Evolutionary conservation across 1,284 basidiomycete species (phyloP), one percentile per base, ranked within the genome.

Genomic region (Cutaneotrichosporon cavernicola): DNA sequence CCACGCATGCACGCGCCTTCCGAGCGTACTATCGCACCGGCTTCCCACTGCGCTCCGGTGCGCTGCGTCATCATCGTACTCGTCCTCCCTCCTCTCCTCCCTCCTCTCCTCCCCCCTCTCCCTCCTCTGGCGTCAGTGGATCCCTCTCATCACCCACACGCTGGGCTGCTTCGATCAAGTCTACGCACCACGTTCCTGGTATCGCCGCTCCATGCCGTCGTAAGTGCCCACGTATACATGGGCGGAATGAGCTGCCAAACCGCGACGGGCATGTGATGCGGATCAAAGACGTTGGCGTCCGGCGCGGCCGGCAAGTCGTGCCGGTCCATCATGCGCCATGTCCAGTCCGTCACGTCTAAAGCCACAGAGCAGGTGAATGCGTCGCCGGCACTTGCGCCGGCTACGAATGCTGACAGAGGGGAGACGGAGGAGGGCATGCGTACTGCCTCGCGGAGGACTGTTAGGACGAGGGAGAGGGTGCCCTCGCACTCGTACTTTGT

Each of bases 161-260:
- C 56, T 4, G 30, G 49, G 26, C 47, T 38, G 4, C 51, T 53
- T 6, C 14, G 30, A 14, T 32, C 34, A 18, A 16, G 5, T 26
- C 18, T 50, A 58, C 60, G 43, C 55, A 62, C 58, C 14, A 40
- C 51, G 14, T 31, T 8, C 18, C 51, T 31, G 26, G 9, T 30
- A 16, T 30, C 61, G 9, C 64, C 65, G 14, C 57, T 64, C 65
- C 65, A 67, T 46, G 65, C 65, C 9, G 62, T 67, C 7, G 63
- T 68, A 4, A 68, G 57, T 14, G 66, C 66, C 66, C 66, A 68
- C 2, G 66, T 65, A 21, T 68, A 68, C 63, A 65, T 65, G 21
- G 61, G 58, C 40, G 66, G 66, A 30, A 68, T 65, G 56, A 68
- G 61, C 61, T 63, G 61, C 66, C 66, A 68, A 8, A 65, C 62